A percentile compares a stretch with the other conserved stretches of the same genome.
Conservation (phyloP, 2,329 filamentous ascomycete genomes). For the Scopulariopsis brevicaulis region DNA sequence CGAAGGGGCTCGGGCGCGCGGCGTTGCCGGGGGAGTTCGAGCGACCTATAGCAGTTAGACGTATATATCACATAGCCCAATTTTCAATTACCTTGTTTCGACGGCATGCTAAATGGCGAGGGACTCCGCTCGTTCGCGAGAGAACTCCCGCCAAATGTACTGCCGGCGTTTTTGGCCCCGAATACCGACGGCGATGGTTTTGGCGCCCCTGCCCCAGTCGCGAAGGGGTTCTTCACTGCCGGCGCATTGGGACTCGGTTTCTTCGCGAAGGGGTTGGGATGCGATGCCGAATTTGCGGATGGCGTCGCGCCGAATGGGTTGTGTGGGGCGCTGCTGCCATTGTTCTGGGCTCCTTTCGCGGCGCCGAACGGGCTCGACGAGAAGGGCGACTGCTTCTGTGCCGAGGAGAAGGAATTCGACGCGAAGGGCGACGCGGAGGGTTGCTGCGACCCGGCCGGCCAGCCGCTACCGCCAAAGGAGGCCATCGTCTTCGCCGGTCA, state of each 20-base stretch:
- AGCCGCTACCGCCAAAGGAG: constrained; percentile 6
- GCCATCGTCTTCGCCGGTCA: constrained; percentile 4
- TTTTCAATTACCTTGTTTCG: constrained; percentile 5
- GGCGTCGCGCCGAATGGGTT: constrained; percentile 22
- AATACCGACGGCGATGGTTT: not conserved
- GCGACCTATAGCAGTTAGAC: constrained; percentile 5
- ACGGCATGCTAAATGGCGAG: constrained; percentile 5
- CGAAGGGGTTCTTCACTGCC: constrained; percentile 1
- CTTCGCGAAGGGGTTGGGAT: constrained; percentile 4
- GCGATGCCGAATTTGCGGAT: not conserved
- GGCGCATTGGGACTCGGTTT: not conserved
- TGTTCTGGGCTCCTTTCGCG: not conserved
- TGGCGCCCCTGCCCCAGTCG: not conserved
- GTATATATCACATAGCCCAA: not conserved
- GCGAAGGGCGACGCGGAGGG: constrained; percentile 1
- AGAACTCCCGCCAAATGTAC: not conserved
- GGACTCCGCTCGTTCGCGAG: not conserved
- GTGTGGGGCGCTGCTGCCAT: constrained; percentile 9
- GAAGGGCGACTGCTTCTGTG: constrained; percentile 1
- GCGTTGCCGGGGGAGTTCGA: not conserved
- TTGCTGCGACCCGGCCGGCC: constrained; percentile 2
- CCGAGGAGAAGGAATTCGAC: constrained; percentile 5
- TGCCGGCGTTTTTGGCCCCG: not conserved
- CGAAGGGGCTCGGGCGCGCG: not conserved
- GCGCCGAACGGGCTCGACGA: not conserved